Evolutionary conservation across 2,329 filamentous ascomycete genomes (phyloP).

Genomic region (Fusarium continuum): DNA sequence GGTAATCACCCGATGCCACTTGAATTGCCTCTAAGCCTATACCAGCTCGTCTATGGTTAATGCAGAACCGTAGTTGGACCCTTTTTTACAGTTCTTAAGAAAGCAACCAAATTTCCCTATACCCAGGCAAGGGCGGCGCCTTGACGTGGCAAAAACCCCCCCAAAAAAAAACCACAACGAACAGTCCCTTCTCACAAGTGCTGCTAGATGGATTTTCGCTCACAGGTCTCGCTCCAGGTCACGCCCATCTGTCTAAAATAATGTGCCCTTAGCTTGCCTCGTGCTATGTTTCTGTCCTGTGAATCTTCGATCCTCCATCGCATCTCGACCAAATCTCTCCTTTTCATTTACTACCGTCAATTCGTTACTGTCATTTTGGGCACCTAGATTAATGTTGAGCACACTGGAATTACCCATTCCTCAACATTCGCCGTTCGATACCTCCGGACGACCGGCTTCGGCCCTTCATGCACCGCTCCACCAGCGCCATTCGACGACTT

Average conservation of each 20-base stretch:
- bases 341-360: not conserved
- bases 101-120: slow-evolving; percentile 6
- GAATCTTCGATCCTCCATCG: slow-evolving; percentile 13
- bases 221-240: slow-evolving; percentile 8
- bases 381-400: slow-evolving; percentile 23
- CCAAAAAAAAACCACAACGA: slow-evolving; percentile 8
- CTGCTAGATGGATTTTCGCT: slow-evolving; percentile 22
- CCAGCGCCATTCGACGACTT: slow-evolving; percentile 11
- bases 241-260: slow-evolving; percentile 32
- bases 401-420: not conserved
- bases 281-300: slow-evolving; percentile 19
- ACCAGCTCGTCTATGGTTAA: not conserved
- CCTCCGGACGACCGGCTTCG: slow-evolving; percentile 8
- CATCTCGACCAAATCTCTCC: not conserved
- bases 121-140: slow-evolving; percentile 9
- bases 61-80: not conserved
- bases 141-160: slow-evolving; percentile 27
- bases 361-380: slow-evolving; percentile 10
- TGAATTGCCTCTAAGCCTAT: not conserved
- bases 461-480: slow-evolving; percentile 26
- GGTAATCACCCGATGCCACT: not conserved
- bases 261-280: slow-evolving; percentile 25
- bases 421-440: not conserved
- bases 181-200: slow-evolving; percentile 3
- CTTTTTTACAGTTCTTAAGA: not conserved